Evolutionary conservation across 306 rosid genomes (phyloP).

Genomic region (Senna siamea): DNA sequence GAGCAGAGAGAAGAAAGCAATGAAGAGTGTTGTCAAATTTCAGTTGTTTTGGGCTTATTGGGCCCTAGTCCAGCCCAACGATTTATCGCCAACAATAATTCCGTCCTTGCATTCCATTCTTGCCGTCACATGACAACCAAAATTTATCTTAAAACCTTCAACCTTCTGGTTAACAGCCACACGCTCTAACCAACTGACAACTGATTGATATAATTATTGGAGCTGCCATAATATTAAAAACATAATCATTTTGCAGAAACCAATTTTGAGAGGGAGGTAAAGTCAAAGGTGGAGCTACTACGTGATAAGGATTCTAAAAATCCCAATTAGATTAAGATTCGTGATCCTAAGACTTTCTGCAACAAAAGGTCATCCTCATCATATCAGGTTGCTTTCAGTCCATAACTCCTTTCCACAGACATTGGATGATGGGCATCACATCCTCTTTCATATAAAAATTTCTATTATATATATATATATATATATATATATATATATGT

Average conservation of each 20-base stretch:
- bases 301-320: constrained; percentile 12
- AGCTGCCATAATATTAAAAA: too few species aligned
- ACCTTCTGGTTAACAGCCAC: constrained; percentile 46
- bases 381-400: neutral
- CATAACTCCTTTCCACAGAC: constrained; percentile 3
- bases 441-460: too few species aligned
- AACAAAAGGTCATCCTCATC: too few species aligned
- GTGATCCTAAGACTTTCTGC: constrained; percentile 21
- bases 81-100: too few species aligned
- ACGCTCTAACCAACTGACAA: constrained; percentile 40
- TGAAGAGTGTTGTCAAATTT: neutral
- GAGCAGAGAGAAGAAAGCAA: neutral
- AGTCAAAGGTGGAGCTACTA: neutral
- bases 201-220: too few species aligned
- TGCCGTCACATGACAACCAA: too few species aligned
- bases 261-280: too few species aligned
- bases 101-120: too few species aligned
- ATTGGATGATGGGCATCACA: constrained; percentile 15
- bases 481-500: too few species aligned
- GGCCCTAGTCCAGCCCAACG: constrained; percentile 3
- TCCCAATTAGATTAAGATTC: constrained; percentile 20
- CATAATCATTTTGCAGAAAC: neutral
- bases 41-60: neutral
- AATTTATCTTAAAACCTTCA: too few species aligned
- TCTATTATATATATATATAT: too few species aligned